phyloP scores from a whole-genome alignment of 1,139 yeast species.

The Sugiyamaella neomexicana region DNA sequence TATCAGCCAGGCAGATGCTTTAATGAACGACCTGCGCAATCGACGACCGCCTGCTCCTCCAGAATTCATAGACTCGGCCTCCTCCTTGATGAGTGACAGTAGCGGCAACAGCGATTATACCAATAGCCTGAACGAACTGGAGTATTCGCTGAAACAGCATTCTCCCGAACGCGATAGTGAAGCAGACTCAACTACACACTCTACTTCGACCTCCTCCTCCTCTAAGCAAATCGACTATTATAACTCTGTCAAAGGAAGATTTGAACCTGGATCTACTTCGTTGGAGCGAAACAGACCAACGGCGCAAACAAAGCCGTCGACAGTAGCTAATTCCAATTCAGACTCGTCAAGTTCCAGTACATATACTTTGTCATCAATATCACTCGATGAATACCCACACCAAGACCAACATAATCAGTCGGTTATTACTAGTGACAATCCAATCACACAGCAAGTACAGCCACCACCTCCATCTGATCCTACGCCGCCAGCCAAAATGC shows the following conservation, averaged over 20 bases:
- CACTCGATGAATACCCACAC: slow-evolving; percentile 1
- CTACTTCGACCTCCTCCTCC: background rate
- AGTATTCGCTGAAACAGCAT: slow-evolving; percentile 14
- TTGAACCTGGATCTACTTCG: slow-evolving; percentile 15
- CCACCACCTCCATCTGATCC: background rate
- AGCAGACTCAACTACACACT: background rate
- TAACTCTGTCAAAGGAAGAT: slow-evolving; percentile 22
- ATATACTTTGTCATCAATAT: background rate
- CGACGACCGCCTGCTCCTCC: slow-evolving; percentile 6
- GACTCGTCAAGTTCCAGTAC: background rate
- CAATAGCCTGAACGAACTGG: slow-evolving; percentile 17
- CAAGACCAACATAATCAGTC: background rate
- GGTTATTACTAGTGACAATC: background rate
- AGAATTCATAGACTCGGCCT: slow-evolving; percentile 20
- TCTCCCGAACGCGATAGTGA: slow-evolving; percentile 17
- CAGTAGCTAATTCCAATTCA: background rate
- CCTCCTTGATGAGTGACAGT: slow-evolving; percentile 14
- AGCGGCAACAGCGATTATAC: slow-evolving; percentile 15
- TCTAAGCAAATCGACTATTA: slow-evolving; percentile 12
- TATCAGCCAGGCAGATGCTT: slow-evolving; percentile 26
- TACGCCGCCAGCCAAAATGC: background rate
- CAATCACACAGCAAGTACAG: background rate
- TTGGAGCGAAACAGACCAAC: background rate
- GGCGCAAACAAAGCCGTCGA: background rate
- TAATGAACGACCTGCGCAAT: slow-evolving; percentile 20